A percentile compares a stretch with the other conserved stretches of the same genome.
Conservation (phyloP, 1,139 yeast species). For the Yamadazyma diddensiae region DNA sequence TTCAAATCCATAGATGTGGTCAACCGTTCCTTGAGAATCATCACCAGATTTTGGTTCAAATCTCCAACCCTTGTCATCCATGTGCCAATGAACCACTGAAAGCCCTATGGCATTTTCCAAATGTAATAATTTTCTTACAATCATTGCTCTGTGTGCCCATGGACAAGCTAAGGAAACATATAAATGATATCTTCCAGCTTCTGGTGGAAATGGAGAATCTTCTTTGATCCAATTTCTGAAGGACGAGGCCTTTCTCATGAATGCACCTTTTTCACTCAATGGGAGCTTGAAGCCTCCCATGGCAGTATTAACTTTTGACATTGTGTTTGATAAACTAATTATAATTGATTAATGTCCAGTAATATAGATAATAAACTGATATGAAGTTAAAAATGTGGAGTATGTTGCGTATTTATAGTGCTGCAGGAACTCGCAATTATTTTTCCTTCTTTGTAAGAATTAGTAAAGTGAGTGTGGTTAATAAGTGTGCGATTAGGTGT, state of each 20-base stretch:
- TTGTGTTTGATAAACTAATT: too few species aligned
- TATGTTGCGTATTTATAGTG: too few species aligned
- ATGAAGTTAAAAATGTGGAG: too few species aligned
- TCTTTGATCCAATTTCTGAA: slow-evolving; percentile 58
- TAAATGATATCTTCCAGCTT: slow-evolving; percentile 77
- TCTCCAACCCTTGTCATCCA: slow-evolving; percentile 88
- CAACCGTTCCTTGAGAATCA: slow-evolving; percentile 55
- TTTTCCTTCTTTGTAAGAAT: too few species aligned
- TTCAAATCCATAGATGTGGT: slow-evolving; percentile 56
- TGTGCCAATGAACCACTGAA: slow-evolving; percentile 84
- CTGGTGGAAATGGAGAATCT: slow-evolving; percentile 70
- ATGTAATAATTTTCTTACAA: slow-evolving; percentile 77
- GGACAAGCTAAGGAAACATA: slow-evolving; percentile 91
- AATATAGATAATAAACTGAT: too few species aligned
- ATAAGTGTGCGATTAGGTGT: too few species aligned
- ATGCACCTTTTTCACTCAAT: slow-evolving; percentile 46
- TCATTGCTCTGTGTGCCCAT: slow-evolving; percentile 89
- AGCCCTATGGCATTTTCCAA: slow-evolving; percentile 58
- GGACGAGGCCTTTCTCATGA: slow-evolving; percentile 44
- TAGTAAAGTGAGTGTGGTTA: too few species aligned
- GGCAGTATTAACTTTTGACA: too few species aligned
- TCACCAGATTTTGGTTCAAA: slow-evolving; percentile 43
- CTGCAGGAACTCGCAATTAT: too few species aligned
- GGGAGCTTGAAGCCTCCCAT: slow-evolving; percentile 12
- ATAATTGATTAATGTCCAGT: too few species aligned